Evolutionary conservation across 2,329 filamentous ascomycete genomes (phyloP).

Genomic region (Fusarium sp.): DNA sequence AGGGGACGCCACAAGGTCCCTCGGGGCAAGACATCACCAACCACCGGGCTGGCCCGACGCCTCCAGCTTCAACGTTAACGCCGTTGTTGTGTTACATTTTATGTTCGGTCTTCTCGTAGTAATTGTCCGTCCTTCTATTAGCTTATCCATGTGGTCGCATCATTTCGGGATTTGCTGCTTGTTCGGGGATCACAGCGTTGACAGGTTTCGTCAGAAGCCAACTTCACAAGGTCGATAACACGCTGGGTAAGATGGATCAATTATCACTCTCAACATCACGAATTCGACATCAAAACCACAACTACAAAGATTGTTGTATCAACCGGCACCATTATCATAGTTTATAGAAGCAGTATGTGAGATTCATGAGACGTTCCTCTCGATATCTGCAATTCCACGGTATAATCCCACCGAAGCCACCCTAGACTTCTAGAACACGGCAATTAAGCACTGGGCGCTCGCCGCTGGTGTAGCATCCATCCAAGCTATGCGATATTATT

Average conservation of each 20-base stretch:
- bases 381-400: too few species aligned
- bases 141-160: rapidly evolving
- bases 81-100: neutral
- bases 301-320: rapidly evolving
- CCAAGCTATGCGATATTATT: neutral
- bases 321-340: too few species aligned
- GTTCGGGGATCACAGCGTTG: too few species aligned
- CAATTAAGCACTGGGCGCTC: neutral
- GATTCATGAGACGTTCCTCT: too few species aligned
- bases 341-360: neutral
- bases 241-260: neutral
- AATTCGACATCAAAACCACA: rapidly evolving
- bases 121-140: neutral
- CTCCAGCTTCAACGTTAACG: neutral
- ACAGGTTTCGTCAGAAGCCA: neutral
- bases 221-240: neutral
- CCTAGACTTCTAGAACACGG: neutral
- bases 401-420: neutral
- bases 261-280: neutral
- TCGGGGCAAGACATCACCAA: neutral
- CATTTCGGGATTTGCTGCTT: too few species aligned
- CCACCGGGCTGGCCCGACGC: neutral
- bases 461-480: neutral
- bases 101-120: neutral
- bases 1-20: too few species aligned